Evolutionary conservation across 1,284 basidiomycete genomes (phyloP).

Genomic region (Moniliella sp.): DNA sequence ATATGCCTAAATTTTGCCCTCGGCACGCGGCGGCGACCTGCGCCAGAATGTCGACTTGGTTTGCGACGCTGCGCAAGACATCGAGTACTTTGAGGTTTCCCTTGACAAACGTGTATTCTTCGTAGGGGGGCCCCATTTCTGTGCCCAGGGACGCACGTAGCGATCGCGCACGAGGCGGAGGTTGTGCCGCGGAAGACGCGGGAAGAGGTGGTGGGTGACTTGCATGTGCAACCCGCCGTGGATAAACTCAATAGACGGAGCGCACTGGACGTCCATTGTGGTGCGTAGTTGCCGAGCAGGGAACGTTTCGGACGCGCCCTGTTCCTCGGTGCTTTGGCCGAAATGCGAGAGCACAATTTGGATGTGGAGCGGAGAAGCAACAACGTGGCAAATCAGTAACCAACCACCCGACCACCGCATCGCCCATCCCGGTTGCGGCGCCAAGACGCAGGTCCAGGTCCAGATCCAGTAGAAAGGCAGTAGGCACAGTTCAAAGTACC

Average conservation of each 20-base stretch:
- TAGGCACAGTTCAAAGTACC: slow-evolving; percentile 44
- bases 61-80: slow-evolving; percentile 56
- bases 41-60: slow-evolving; percentile 46
- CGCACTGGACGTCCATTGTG: slow-evolving; percentile 80
- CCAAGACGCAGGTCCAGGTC: slow-evolving; percentile 45
- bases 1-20: too few species aligned
- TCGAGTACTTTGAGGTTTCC: slow-evolving; percentile 59
- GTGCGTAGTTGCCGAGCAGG: slow-evolving; percentile 78
- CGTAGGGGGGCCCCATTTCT: slow-evolving; percentile 42
- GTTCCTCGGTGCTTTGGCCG: slow-evolving; percentile 74
- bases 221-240: slow-evolving; percentile 86
- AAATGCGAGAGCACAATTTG: slow-evolving; percentile 97
- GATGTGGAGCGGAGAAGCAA: slow-evolving; percentile 62
- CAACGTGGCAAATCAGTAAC: slow-evolving; percentile 54
- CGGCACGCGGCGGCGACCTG: slow-evolving; percentile 47
- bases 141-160: slow-evolving; percentile 62
- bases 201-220: slow-evolving; percentile 90
- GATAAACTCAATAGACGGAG: slow-evolving; percentile 58
- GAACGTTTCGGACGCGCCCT: slow-evolving; percentile 77
- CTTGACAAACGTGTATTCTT: slow-evolving; percentile 66
- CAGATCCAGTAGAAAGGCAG: slow-evolving; percentile 58
- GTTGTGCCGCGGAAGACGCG: slow-evolving; percentile 80
- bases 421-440: slow-evolving; percentile 48
- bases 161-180: slow-evolving; percentile 52
- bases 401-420: slow-evolving; percentile 48